A percentile compares a stretch with the other conserved stretches of the same genome.
Evolutionary conservation across 768 basidiomycete species (phyloP).

Genomic region (Pleurotus ostreatus): DNA sequence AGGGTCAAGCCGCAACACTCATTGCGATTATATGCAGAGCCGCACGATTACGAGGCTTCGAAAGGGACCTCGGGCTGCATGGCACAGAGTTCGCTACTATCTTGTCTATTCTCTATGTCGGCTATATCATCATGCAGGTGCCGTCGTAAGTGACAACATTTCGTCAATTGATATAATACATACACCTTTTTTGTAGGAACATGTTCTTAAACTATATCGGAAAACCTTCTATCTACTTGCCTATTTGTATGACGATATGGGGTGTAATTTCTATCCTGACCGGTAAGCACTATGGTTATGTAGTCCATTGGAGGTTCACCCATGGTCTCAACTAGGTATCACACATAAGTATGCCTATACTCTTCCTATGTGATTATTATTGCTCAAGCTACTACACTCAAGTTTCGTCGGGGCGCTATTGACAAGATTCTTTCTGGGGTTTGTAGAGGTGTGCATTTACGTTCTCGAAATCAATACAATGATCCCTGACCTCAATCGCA

Average conservation of each 20-base stretch:
- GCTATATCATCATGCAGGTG: constrained; percentile 70
- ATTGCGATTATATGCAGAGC: constrained; percentile 32
- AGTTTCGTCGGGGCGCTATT: constrained; percentile 64
- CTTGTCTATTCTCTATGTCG: constrained; percentile 60
- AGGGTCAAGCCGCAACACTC: too few species aligned
- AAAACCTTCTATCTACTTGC: constrained; percentile 60
- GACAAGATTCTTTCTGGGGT: constrained; percentile 75
- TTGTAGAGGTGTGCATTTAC: constrained; percentile 35
- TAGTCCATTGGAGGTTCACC: neutral
- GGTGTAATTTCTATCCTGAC: constrained; percentile 50
- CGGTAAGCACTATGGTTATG: constrained; percentile 25
- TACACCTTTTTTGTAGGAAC: constrained; percentile 37
- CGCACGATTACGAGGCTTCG: constrained; percentile 63
- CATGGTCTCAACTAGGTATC: constrained; percentile 28
- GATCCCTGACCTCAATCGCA: constrained; percentile 7
- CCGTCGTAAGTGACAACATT: constrained; percentile 46
- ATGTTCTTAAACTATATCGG: constrained; percentile 65
- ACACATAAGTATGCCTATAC: constrained; percentile 29
- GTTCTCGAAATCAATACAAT: neutral
- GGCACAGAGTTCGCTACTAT: constrained; percentile 61
- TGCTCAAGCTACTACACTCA: neutral
- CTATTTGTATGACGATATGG: constrained; percentile 64
- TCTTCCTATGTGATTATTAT: neutral
- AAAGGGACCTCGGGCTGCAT: constrained; percentile 51
- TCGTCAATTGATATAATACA: constrained; percentile 1